Conservation (phyloP, 805 yeast genomes). For the Pichia californica region DNA sequence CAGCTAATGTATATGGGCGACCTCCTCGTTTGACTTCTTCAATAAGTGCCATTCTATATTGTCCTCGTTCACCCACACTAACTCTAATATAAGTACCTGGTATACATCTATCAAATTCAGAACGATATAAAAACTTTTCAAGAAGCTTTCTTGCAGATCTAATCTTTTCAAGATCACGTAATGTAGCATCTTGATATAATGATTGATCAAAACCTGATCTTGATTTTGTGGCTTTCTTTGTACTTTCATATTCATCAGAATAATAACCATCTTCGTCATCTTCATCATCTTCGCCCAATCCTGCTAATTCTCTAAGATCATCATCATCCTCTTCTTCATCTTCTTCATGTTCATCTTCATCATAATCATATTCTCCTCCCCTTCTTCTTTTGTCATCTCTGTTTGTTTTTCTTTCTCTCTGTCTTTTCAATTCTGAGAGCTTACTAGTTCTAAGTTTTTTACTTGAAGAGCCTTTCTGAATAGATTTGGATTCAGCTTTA, state of each 20-base stretch:
- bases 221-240: constrained; percentile 26
- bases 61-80: constrained; percentile 68
- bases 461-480: constrained; percentile 22
- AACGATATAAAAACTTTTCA: constrained; percentile 71
- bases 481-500: constrained; percentile 31
- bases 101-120: constrained; percentile 66
- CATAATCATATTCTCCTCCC: constrained; percentile 3
- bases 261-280: constrained; percentile 27
- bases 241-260: constrained; percentile 17
- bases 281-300: constrained; percentile 25
- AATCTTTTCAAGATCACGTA: constrained; percentile 54
- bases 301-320: no score
- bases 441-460: constrained; percentile 29
- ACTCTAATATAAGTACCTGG: constrained; percentile 76
- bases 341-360: constrained; percentile 32
- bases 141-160: constrained; percentile 74
- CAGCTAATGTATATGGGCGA: constrained; percentile 37
- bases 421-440: constrained; percentile 31
- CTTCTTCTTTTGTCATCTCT: constrained; percentile 12
- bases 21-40: constrained; percentile 44
- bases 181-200: constrained; percentile 37
- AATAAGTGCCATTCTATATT: constrained; percentile 80
- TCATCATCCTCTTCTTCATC: constrained; percentile 36
- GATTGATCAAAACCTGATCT: constrained; percentile 32
- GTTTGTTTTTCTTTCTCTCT: constrained; percentile 28